Base-by-base conservation (phyloP, 306 rosid species). In the Dalbergia cultrata region DNA sequence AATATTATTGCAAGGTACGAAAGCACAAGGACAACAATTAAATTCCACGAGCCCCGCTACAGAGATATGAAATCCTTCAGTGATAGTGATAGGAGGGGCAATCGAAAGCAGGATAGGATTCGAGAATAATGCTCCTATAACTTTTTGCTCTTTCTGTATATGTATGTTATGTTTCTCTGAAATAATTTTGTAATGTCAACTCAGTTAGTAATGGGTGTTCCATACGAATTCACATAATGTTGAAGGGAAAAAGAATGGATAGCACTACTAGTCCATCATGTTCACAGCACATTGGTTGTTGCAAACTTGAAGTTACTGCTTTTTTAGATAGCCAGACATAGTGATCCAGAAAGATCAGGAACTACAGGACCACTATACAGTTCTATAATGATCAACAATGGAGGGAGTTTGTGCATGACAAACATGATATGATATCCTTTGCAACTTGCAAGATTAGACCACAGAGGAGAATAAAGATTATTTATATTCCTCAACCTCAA, bases 281-380 rank as follows among this genome's bases (percentile, higher is more conserved):
- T 77, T 70, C 44, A 75, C 19, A 39, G 54, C 79, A 82, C 78
- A 76, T 76, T 76, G 85, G 73, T 56, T 58, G 56, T 43, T 67
- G 68, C 68, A 72, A 7, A 37, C 44, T 43, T 67, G 68, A 59
- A 72, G 34, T 37, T 64, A 74, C 65, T 65, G 53, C 57, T 47
- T 60, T 60, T 22, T 54, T 59, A 59, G 45, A 59, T 13, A 16
- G 33, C 45, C 44, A 74, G 69, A 41, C 17, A 13, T 59, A 21
- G 58, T 59, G 69, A 74, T 14, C 68, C 16, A 43, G 17, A 44
- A 59, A 59, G 59, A 21, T 60, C 19, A 44, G 56, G 3, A 60
- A 60, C 58, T 43, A 43, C 78, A 60, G 13, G 1, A 75, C 60
- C 70, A 22, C 45, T 59, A 60, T 16, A 61, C 12, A 13, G 59